phyloP scores from a whole-genome alignment of 257 asterid species.

The Plantago elongata region DNA sequence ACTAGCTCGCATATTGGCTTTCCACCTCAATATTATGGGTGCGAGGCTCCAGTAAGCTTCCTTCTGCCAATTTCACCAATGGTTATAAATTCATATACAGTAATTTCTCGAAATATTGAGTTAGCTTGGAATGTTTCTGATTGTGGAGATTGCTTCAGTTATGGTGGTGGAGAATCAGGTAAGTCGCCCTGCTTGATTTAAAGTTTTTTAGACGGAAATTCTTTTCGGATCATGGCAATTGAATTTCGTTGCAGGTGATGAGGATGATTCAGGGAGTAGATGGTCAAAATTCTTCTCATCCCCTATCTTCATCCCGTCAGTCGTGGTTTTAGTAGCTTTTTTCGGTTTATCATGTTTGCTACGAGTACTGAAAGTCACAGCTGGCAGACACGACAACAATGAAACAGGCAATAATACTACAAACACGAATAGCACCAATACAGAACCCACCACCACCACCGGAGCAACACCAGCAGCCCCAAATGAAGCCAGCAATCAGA shows the following conservation, averaged over 20 bases:
- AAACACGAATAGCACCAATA: background rate
- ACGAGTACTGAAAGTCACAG: constrained; percentile 9
- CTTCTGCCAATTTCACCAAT: constrained; percentile 22
- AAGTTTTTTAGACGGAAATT: background rate
- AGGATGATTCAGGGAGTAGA: constrained; percentile 8
- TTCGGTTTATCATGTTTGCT: constrained; percentile 21
- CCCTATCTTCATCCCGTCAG: constrained; percentile 21
- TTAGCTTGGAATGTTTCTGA: constrained; percentile 26
- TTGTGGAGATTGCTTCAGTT: constrained; percentile 23
- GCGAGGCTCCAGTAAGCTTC: constrained; percentile 17
- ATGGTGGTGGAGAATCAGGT: constrained; percentile 13
- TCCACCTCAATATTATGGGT: constrained; percentile 11
- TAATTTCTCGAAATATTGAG: constrained; percentile 10
- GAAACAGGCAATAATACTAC: background rate
- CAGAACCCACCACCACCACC: constrained; percentile 1
- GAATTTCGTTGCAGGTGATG: constrained; percentile 16
- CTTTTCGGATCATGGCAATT: background rate
- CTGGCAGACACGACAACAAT: constrained; percentile 1
- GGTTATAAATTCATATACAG: constrained; percentile 1
- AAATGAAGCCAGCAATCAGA: background rate
- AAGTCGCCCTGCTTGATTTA: too few species aligned
- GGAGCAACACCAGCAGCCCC: constrained; percentile 2
- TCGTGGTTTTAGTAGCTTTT: constrained; percentile 18
- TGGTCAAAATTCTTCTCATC: constrained; percentile 24
- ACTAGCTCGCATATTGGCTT: background rate